A percentile compares a stretch with the other conserved stretches of the same genome.
These are phyloP conservation scores for Aphanoascus verrucosus DNA, from an alignment of 2,329 filamentous ascomycete genomes.

Conservation along the genomic window DNA sequence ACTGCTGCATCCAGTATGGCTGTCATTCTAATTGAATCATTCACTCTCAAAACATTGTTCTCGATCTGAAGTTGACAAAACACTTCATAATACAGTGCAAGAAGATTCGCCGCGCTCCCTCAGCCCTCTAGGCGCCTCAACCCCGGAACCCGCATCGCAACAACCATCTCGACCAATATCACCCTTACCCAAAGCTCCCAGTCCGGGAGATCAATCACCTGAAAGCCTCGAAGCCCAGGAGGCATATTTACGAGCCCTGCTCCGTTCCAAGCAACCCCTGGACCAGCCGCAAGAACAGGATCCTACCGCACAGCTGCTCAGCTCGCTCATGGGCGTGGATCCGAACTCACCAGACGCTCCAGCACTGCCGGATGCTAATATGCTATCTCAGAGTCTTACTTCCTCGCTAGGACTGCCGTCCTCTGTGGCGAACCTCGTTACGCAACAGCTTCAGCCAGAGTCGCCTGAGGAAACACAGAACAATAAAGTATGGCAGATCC, in stretches of 20 bases:
- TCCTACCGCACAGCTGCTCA: conserved; percentile 30
- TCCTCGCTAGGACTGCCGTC: conserved; percentile 37
- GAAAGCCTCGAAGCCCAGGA: conserved; percentile 33
- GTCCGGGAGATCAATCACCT: conserved; percentile 21
- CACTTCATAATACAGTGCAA: conserved; percentile 17
- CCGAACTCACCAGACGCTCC: conserved; percentile 16
- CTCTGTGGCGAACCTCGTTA: conserved; percentile 29
- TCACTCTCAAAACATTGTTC: neutral
- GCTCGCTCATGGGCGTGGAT: conserved; percentile 24
- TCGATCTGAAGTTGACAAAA: neutral
- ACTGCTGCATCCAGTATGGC: conserved; percentile 26
- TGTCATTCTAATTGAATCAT: neutral
- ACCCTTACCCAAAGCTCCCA: conserved; percentile 13
- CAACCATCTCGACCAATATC: conserved; percentile 14
- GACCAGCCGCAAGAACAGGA: conserved; percentile 21
- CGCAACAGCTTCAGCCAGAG: conserved; percentile 30
- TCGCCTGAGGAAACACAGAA: conserved; percentile 29
- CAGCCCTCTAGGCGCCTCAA: conserved; percentile 9
- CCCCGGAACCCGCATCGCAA: conserved; percentile 14
- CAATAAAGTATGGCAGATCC: conserved; percentile 42
- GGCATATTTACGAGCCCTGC: conserved; percentile 33
- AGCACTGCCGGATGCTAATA: conserved; percentile 14
- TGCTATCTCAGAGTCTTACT: conserved; percentile 25
- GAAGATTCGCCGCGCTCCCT: conserved; percentile 17
- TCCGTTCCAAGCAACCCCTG: conserved; percentile 25